Evolutionary conservation across 208 protist species (phyloP).

Genomic region (Crithidia acanthocephali): DNA sequence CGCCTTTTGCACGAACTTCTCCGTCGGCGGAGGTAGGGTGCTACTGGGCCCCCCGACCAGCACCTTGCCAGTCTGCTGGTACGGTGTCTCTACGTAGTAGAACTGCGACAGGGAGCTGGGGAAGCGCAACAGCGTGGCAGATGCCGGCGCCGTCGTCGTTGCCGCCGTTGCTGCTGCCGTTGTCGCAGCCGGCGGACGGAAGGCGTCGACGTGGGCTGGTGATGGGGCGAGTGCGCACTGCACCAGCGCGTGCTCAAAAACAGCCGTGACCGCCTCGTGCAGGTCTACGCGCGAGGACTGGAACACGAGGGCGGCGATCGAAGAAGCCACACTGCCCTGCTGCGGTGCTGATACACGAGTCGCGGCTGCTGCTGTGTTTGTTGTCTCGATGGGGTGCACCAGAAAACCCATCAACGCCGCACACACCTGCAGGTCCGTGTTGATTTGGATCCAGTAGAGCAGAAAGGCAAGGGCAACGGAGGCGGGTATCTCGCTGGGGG

Average conservation of each 20-base stretch:
- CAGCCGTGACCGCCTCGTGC: constrained; percentile 26
- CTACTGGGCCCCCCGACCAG: constrained; percentile 23
- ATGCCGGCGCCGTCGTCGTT: not conserved
- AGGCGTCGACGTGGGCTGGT: not conserved
- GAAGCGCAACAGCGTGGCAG: constrained; percentile 7
- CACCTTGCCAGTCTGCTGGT: constrained; percentile 31
- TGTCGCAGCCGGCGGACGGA: not conserved
- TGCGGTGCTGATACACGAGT: not conserved
- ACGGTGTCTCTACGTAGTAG: constrained; percentile 31
- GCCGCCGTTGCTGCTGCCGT: not conserved
- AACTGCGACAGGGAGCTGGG: constrained; percentile 32
- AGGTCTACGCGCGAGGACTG: constrained; percentile 35
- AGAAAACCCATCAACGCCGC: constrained; percentile 25
- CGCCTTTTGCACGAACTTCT: constrained; percentile 26
- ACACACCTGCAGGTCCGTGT: constrained; percentile 26
- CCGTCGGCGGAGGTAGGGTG: constrained; percentile 21
- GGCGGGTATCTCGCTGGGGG: constrained; percentile 11
- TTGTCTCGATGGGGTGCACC: constrained; percentile 11
- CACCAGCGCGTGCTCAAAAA: constrained; percentile 24
- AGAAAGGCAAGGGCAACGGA: constrained; percentile 29
- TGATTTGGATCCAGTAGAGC: constrained; percentile 32
- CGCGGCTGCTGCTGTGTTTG: not conserved
- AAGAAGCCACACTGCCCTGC: not conserved
- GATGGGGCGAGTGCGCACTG: constrained; percentile 1
- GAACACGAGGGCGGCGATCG: constrained; percentile 24